Evolutionary conservation across 2,329 filamentous ascomycete species (phyloP).

Genomic region (Pseudopyrenochaeta lycopersici): DNA sequence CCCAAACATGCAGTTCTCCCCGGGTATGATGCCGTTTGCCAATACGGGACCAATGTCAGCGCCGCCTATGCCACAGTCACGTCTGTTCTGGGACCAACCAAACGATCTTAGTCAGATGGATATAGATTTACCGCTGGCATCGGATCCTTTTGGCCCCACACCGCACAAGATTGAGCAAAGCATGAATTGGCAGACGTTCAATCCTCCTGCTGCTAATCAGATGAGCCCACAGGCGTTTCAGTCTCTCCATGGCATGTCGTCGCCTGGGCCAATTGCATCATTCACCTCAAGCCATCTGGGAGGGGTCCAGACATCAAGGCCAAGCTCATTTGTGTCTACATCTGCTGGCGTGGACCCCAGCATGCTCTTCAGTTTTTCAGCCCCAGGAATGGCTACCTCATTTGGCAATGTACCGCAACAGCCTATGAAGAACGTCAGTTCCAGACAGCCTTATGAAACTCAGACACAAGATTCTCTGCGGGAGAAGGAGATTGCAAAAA

Average conservation of each 20-base stretch:
- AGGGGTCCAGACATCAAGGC: constrained; percentile 28
- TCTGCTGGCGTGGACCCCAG: constrained; percentile 58
- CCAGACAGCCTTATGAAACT: constrained; percentile 52
- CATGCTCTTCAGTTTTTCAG: constrained; percentile 55
- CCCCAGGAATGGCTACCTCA: constrained; percentile 34
- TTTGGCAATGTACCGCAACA: constrained; percentile 38
- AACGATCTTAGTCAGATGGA: constrained; percentile 45
- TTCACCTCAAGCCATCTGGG: constrained; percentile 32
- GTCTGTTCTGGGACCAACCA: constrained; percentile 48
- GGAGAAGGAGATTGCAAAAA: constrained; percentile 44
- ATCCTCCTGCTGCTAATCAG: constrained; percentile 34
- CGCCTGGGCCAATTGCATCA: constrained; percentile 30
- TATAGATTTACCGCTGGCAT: constrained; percentile 40
- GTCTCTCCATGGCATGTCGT: constrained; percentile 38
- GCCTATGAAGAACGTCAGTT: constrained; percentile 17
- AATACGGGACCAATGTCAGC: constrained; percentile 63
- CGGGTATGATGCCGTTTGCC: constrained; percentile 64
- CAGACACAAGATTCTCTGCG: constrained; percentile 44
- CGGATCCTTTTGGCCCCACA: constrained; percentile 47
- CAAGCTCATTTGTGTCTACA: constrained; percentile 45
- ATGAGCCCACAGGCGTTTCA: constrained; percentile 49
- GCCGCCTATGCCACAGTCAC: constrained; percentile 64
- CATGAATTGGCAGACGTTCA: constrained; percentile 45
- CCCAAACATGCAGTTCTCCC: constrained; percentile 65
- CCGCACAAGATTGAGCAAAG: constrained; percentile 44